Conservation (phyloP, 1,284 basidiomycete genomes). For the Trichosporon ovoides region DNA sequence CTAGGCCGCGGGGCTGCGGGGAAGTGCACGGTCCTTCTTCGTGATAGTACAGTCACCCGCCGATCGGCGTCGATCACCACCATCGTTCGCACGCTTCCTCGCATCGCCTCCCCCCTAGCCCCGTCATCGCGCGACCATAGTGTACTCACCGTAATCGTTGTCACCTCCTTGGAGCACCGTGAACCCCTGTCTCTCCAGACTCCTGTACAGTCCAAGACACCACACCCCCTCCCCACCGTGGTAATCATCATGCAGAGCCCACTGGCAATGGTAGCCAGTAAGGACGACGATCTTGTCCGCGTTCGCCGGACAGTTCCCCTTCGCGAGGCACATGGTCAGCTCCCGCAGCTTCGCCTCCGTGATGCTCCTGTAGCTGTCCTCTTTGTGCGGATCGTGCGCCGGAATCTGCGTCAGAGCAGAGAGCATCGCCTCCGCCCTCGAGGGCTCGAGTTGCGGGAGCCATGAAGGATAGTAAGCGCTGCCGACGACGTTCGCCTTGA, state of each 20-base stretch:
- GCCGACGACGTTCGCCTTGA: not conserved
- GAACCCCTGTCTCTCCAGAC: conserved; percentile 23
- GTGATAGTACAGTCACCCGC: too few relatives aligned
- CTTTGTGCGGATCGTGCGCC: not conserved
- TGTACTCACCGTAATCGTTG: conserved; percentile 26
- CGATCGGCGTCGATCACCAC: too few relatives aligned
- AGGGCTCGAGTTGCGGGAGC: not conserved
- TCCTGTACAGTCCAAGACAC: conserved; percentile 12
- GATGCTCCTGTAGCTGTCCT: conserved; percentile 15
- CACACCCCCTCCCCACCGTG: conserved; percentile 17
- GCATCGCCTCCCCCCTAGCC: too few relatives aligned
- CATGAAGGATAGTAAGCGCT: not conserved
- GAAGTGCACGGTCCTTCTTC: too few relatives aligned
- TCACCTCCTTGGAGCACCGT: conserved; percentile 24
- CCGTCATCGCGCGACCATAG: too few relatives aligned
- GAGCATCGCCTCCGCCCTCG: not conserved
- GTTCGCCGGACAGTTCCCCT: conserved; percentile 12
- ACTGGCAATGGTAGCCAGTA: conserved; percentile 11
- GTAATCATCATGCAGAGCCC: conserved; percentile 11
- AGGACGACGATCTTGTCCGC: conserved; percentile 19
- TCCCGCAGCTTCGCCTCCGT: conserved; percentile 18
- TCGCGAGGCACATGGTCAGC: conserved; percentile 12
- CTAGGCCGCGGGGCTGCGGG: too few relatives aligned
- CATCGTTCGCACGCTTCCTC: too few relatives aligned
- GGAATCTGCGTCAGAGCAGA: not conserved